Evolutionary conservation across 805 yeast species (phyloP).

Genomic region (Cyberlindnera saturnus): DNA sequence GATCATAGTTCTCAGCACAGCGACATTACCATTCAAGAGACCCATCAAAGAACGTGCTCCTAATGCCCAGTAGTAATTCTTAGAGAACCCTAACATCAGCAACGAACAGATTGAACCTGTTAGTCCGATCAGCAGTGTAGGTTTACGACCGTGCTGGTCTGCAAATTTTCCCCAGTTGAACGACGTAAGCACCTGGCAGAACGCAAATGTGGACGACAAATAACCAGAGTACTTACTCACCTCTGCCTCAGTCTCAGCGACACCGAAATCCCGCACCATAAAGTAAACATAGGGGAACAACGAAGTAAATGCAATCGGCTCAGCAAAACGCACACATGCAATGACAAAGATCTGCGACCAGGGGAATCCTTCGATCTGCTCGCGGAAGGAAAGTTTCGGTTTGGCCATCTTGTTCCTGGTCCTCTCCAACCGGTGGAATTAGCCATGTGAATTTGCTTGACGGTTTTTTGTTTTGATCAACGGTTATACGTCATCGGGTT

Average conservation of each 20-base stretch:
- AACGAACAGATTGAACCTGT: constrained; percentile 45
- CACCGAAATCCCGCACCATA: constrained; percentile 53
- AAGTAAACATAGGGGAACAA: constrained; percentile 59
- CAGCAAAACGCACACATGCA: constrained; percentile 46
- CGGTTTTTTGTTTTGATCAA: no score
- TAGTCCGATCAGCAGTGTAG: constrained; percentile 45
- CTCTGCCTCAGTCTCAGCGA: constrained; percentile 44
- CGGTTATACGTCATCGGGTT: no score
- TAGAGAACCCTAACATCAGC: constrained; percentile 47
- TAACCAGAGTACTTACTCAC: constrained; percentile 59
- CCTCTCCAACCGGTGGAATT: no score
- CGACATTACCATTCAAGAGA: constrained; percentile 55
- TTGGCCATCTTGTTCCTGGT: constrained; percentile 1
- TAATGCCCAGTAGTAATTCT: constrained; percentile 45
- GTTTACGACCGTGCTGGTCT: constrained; percentile 52
- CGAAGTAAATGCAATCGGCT: constrained; percentile 60
- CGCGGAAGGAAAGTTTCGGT: constrained; percentile 28
- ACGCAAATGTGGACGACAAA: constrained; percentile 55
- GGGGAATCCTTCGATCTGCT: constrained; percentile 54
- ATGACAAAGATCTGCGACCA: constrained; percentile 39
- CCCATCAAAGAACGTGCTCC: constrained; percentile 51
- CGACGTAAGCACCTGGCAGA: constrained; percentile 51
- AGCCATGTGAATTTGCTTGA: no score
- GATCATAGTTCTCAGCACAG: constrained; percentile 54
- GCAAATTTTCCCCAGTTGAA: constrained; percentile 56